phyloP scores from a whole-genome alignment of 2,329 filamentous ascomycete species.

The Talaromyces sp. region DNA sequence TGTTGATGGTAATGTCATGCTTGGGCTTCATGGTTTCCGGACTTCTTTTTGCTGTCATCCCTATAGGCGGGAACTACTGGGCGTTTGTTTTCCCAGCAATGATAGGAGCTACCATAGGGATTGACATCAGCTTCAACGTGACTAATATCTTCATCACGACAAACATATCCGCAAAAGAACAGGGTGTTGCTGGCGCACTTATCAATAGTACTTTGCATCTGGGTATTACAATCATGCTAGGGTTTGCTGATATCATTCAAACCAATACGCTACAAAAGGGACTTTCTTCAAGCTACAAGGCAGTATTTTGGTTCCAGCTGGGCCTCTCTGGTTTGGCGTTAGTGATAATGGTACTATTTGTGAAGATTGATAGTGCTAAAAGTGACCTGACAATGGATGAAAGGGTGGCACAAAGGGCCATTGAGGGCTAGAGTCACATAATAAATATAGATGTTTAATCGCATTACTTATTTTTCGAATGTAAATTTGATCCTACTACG shows the following conservation, averaged over 20 bases:
- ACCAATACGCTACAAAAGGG: slow-evolving; percentile 37
- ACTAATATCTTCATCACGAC: slow-evolving; percentile 75
- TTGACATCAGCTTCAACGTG: slow-evolving; percentile 67
- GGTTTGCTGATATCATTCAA: slow-evolving; percentile 59
- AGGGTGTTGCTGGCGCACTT: slow-evolving; percentile 66
- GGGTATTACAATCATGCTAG: slow-evolving; percentile 62
- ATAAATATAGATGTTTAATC: too few relatives aligned
- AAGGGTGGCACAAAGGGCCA: slow-evolving; percentile 23
- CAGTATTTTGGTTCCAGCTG: neutral
- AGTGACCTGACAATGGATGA: slow-evolving; percentile 56
- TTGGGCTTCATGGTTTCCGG: neutral
- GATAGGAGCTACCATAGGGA: neutral
- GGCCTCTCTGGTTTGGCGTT: slow-evolving; percentile 21
- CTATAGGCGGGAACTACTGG: neutral
- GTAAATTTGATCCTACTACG: too few relatives aligned
- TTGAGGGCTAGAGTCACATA: neutral
- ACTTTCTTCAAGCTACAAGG: neutral
- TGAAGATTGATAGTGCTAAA: slow-evolving; percentile 50
- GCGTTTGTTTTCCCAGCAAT: neutral
- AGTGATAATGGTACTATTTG: slow-evolving; percentile 47
- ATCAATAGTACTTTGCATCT: slow-evolving; percentile 63
- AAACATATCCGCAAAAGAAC: slow-evolving; percentile 57
- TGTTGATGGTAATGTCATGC: neutral
- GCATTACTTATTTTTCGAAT: too few relatives aligned
- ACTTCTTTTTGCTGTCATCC: neutral